Conservation (phyloP, 2,329 filamentous ascomycete species). For the Aureobasidium sp. region DNA sequence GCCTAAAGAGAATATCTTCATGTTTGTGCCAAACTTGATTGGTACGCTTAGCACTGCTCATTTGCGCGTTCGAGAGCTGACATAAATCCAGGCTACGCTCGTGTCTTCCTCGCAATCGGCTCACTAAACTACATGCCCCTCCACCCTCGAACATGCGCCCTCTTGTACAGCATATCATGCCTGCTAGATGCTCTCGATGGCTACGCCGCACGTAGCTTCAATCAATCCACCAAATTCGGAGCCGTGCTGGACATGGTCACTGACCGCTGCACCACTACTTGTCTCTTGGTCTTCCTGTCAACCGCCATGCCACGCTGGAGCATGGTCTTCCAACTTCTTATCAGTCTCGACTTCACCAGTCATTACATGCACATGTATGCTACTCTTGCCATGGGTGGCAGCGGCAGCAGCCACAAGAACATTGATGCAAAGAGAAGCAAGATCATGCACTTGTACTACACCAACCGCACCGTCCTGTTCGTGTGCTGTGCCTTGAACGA, state of each 20-base stretch:
- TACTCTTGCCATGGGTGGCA: slow-evolving; percentile 78
- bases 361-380: slow-evolving; percentile 99
- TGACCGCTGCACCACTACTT: slow-evolving; percentile 92
- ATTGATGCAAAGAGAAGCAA: slow-evolving; percentile 82
- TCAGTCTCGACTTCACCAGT: slow-evolving; percentile 85
- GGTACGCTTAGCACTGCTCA: slow-evolving; percentile 29
- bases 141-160: slow-evolving; percentile 88
- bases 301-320: slow-evolving; percentile 92
- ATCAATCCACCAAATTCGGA: slow-evolving; percentile 92
- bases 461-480: slow-evolving; percentile 92
- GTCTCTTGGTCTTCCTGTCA: slow-evolving; percentile 86
- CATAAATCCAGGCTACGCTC: slow-evolving; percentile 38
- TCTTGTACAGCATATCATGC: slow-evolving; percentile 89
- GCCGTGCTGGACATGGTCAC: slow-evolving; percentile 99
- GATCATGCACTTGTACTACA: slow-evolving; percentile 92
- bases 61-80: slow-evolving; percentile 5
- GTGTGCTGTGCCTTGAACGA: slow-evolving; percentile 86
- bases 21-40: slow-evolving; percentile 48
- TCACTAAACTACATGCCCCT: slow-evolving; percentile 99
- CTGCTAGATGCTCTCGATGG: slow-evolving; percentile 93
- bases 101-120: slow-evolving; percentile 60
- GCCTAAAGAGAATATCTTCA: slow-evolving; percentile 48
- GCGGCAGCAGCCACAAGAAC: slow-evolving; percentile 80
- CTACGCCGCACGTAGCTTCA: slow-evolving; percentile 76
- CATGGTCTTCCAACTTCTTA: slow-evolving; percentile 88